Evolutionary conservation across 2,329 filamentous ascomycete species (phyloP).

Genomic region (Colletotrichum musicola): DNA sequence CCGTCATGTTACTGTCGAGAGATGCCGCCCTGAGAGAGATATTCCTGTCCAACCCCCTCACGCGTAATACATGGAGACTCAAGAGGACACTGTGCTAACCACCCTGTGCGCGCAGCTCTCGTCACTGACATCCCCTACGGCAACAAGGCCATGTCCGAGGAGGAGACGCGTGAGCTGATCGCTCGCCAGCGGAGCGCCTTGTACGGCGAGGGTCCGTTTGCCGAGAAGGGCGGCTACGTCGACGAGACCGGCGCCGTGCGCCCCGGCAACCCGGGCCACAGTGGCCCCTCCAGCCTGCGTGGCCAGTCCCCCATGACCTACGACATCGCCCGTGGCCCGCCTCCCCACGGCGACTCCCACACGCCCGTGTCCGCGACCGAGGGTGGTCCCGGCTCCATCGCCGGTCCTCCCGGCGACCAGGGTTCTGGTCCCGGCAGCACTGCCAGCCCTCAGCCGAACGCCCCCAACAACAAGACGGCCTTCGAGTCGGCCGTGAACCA

Average conservation of each 20-base stretch:
- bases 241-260: constrained; percentile 76
- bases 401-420: constrained; percentile 65
- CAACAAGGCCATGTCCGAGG: constrained; percentile 92
- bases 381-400: constrained; percentile 50
- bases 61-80: constrained; percentile 36
- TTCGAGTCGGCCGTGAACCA: constrained; percentile 76
- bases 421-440: constrained; percentile 85
- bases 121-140: constrained; percentile 46
- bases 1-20: constrained; percentile 40
- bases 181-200: constrained; percentile 94
- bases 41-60: constrained; percentile 31
- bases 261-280: constrained; percentile 74
- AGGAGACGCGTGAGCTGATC: constrained; percentile 95
- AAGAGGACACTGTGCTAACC: constrained; percentile 37
- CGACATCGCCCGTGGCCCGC: constrained; percentile 62
- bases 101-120: constrained; percentile 35
- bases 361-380: constrained; percentile 57
- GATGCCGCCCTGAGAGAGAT: constrained; percentile 38
- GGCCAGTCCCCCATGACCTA: constrained; percentile 85
- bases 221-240: constrained; percentile 74
- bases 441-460: constrained; percentile 82
- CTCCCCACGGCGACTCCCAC: constrained; percentile 64
- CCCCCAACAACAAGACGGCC: constrained; percentile 66
- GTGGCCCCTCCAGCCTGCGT: constrained; percentile 73
- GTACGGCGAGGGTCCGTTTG: constrained; percentile 83